Percentiles rank a stretch among this genome's conserved stretches.
Evolutionary conservation across 768 basidiomycete genomes (phyloP).

Genomic region (Trichaptum fuscoviolaceum): DNA sequence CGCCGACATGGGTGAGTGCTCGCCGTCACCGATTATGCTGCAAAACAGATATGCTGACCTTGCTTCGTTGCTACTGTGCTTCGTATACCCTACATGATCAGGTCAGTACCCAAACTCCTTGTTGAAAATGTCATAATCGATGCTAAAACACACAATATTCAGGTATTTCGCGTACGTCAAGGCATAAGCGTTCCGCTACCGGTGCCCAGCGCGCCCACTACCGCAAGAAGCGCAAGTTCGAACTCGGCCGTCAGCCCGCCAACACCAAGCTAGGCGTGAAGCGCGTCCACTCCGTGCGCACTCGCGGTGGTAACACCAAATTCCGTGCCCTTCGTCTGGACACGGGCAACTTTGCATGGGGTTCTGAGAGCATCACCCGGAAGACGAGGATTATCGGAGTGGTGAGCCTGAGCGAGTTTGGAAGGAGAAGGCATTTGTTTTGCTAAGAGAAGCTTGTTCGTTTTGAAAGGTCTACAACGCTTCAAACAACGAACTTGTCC

Average conservation of each 20-base stretch:
- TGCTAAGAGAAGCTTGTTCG: slow-evolving; percentile 3
- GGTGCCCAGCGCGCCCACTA: slow-evolving; percentile 92
- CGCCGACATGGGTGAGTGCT: slow-evolving; percentile 68
- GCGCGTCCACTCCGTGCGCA: slow-evolving; percentile 92
- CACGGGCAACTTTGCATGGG: slow-evolving; percentile 98
- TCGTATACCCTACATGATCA: background rate
- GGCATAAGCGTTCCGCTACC: slow-evolving; percentile 94
- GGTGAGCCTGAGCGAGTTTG: slow-evolving; percentile 45
- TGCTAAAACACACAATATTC: background rate
- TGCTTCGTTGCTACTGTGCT: background rate
- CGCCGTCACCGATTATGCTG: background rate
- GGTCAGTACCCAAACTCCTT: background rate
- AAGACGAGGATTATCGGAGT: slow-evolving; percentile 97
- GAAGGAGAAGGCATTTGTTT: slow-evolving; percentile 2
- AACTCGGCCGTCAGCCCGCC: slow-evolving; percentile 97
- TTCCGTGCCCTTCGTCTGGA: slow-evolving; percentile 96
- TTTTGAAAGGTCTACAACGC: slow-evolving; percentile 85
- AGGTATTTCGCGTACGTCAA: slow-evolving; percentile 97
- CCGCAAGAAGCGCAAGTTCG: slow-evolving; percentile 99
- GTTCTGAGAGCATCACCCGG: slow-evolving; percentile 85
- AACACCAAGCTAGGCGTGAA: slow-evolving; percentile 96
- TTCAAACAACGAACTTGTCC: slow-evolving; percentile 99
- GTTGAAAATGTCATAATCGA: background rate
- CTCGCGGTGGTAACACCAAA: slow-evolving; percentile 94
- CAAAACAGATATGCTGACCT: background rate